Evolutionary conservation across 1,284 basidiomycete genomes (phyloP), one percentile per base, ranked within the genome.

Genomic region (Moniliella sp.): DNA sequence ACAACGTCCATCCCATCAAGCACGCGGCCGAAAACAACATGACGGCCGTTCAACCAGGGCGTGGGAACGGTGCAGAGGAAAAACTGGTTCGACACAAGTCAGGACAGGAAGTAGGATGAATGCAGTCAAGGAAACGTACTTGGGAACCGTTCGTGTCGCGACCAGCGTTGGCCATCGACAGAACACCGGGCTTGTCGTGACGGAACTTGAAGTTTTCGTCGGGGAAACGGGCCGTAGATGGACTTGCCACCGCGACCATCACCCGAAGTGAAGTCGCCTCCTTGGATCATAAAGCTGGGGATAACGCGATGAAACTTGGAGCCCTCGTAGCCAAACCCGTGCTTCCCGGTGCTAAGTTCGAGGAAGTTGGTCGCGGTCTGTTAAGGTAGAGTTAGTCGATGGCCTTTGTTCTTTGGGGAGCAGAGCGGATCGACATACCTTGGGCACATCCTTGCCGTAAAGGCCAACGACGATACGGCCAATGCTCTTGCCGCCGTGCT

Each of bases 261-360:
- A 11, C 83, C 88, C 3, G 91, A 65, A 16, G 60, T 76, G 1
- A 91, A 88, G 53, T 99, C 88, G 21, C 91, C 88, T 2, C 86
- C 93, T 66, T 97, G 88, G 33, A 97, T 75, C 91, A 97, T 97
- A 56, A 99, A 97, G 65, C 97, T 97, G 43, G 81, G 74, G 58
- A 99, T 99, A 43, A 97, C 79, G 38, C 91, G 78, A 62, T 99
- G 91, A 69, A 97, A 94, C 53, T 94, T 74, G 33, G 93, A 69
- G 13, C 77, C 75, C 58, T 99, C 86, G 60, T 79, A 97, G 65
- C 74, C 73, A 42, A 67, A 72, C 62, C 78, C 80, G 47, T 71
- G 74, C 50, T 74, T 69, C 38, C 86, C 82, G 26, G 72, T 73
- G 30, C 67, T 60, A 34, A 77, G 65, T 9, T 72, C 71, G 37